Evolutionary conservation across 2,329 filamentous ascomycete genomes (phyloP).

Genomic region (Paraconiothyrium sp.): DNA sequence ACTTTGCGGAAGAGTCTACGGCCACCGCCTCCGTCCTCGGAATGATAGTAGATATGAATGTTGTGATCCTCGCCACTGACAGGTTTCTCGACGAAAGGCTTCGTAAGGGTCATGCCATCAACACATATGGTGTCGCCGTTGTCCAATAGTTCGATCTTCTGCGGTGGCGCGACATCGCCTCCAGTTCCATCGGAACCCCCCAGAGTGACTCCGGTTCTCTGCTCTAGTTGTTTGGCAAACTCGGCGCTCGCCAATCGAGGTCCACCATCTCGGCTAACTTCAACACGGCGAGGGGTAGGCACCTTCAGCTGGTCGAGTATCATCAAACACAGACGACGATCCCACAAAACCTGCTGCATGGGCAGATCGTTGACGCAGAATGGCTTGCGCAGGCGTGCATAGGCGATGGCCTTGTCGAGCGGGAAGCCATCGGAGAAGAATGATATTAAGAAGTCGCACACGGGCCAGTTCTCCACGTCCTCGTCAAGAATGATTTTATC

Average conservation of each 20-base stretch:
- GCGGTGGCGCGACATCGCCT: slow-evolving; percentile 64
- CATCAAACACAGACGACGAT: slow-evolving; percentile 86
- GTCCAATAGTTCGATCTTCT: slow-evolving; percentile 85
- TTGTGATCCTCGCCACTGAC: slow-evolving; percentile 99
- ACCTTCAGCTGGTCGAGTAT: slow-evolving; percentile 91
- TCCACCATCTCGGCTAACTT: slow-evolving; percentile 90
- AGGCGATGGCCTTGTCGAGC: slow-evolving; percentile 94
- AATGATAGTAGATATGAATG: slow-evolving; percentile 96
- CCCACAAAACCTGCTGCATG: slow-evolving; percentile 98
- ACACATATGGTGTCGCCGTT: slow-evolving; percentile 88
- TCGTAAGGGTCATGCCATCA: slow-evolving; percentile 81
- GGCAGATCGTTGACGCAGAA: slow-evolving; percentile 98
- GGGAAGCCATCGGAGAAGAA: slow-evolving; percentile 99
- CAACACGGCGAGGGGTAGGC: slow-evolving; percentile 85
- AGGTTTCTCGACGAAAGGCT: slow-evolving; percentile 98
- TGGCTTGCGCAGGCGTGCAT: slow-evolving; percentile 89
- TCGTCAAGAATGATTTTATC: slow-evolving; percentile 99
- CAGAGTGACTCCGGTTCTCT: slow-evolving; percentile 79
- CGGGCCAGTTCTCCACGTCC: slow-evolving; percentile 94
- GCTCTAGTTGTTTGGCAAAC: slow-evolving; percentile 79
- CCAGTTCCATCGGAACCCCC: slow-evolving; percentile 74
- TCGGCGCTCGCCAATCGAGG: slow-evolving; percentile 81
- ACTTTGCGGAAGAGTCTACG: slow-evolving; percentile 95
- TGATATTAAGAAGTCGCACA: slow-evolving; percentile 95
- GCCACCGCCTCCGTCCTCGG: slow-evolving; percentile 85